These are phyloP conservation scores for Trametes pubescens DNA, from an alignment of 1,284 basidiomycete species.

Conservation along the genomic window DNA sequence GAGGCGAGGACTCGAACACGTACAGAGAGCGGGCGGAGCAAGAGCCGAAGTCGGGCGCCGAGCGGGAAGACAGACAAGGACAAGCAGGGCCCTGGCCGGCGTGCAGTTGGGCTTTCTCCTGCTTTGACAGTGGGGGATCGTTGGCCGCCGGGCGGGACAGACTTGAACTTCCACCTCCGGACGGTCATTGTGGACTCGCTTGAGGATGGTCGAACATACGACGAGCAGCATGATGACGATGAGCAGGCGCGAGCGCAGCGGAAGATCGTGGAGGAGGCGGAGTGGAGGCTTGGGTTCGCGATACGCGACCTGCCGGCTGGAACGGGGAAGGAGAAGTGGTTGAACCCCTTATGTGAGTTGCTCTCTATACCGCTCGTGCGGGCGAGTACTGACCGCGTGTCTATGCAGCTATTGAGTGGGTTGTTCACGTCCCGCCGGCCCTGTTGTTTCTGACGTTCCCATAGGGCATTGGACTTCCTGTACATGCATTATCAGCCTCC, in stretches of 20 bases:
- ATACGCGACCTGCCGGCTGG: slow-evolving; percentile 75
- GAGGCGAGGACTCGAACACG: slow-evolving; percentile 15
- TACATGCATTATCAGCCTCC: slow-evolving; percentile 89
- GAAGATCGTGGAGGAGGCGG: slow-evolving; percentile 67
- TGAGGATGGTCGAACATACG: slow-evolving; percentile 42
- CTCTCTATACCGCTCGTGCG: slow-evolving; percentile 8
- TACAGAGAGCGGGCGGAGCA: slow-evolving; percentile 14
- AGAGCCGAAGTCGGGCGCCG: slow-evolving; percentile 10
- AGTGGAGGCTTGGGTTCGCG: slow-evolving; percentile 83
- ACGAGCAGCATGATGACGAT: slow-evolving; percentile 34
- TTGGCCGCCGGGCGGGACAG: slow-evolving; percentile 88
- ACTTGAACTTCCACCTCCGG: slow-evolving; percentile 81
- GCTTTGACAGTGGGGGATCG: slow-evolving; percentile 72
- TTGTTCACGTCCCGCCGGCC: slow-evolving; percentile 1
- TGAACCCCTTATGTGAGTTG: slow-evolving; percentile 76
- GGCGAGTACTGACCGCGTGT: slow-evolving; percentile 11
- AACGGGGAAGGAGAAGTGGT: slow-evolving; percentile 74
- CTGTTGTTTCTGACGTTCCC: slow-evolving; percentile 23
- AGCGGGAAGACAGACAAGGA: background rate
- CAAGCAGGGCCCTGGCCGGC: slow-evolving; percentile 41
- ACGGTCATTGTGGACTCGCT: slow-evolving; percentile 83
- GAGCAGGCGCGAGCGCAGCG: slow-evolving; percentile 36
- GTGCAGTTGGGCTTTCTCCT: slow-evolving; percentile 79
- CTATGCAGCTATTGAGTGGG: slow-evolving; percentile 68
- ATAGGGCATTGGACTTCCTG: slow-evolving; percentile 85